These are phyloP conservation scores for Polyplosphaeria fusca DNA, from an alignment of 495 filamentous ascomycete genomes.

Conservation along the genomic window DNA sequence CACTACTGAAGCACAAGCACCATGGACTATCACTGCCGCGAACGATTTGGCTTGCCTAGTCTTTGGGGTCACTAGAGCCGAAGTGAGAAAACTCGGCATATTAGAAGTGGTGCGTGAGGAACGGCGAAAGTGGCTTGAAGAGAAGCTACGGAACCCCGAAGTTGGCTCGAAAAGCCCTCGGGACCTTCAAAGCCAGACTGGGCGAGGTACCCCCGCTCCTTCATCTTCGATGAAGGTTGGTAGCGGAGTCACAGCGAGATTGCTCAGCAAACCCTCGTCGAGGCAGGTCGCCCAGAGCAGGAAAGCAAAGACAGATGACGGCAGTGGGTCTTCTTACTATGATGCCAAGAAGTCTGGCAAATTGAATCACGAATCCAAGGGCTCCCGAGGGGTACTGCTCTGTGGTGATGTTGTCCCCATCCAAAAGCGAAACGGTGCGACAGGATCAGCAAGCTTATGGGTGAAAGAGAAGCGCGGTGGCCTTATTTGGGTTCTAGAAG, in stretches of 20 bases:
- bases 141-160: conserved; percentile 64
- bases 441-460: conserved; percentile 91
- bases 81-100: conserved; percentile 92
- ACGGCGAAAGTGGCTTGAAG: conserved; percentile 81
- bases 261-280: conserved; percentile 85
- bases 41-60: conserved; percentile 95
- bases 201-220: conserved; percentile 45
- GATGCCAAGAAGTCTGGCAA: conserved; percentile 45
- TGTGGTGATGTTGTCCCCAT: conserved; percentile 98
- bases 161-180: conserved; percentile 47
- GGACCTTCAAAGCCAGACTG: conserved; percentile 47
- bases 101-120: conserved; percentile 90
- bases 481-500: conserved; percentile 95
- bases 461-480: conserved; percentile 95
- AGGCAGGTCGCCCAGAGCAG: conserved; percentile 54
- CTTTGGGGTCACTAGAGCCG: conserved; percentile 90
- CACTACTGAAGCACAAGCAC: conserved; percentile 79
- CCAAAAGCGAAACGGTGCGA: conserved; percentile 86
- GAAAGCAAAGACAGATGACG: conserved; percentile 70
- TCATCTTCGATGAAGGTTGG: conserved; percentile 58
- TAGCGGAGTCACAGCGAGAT: conserved; percentile 77
- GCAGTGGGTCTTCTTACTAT: conserved; percentile 58
- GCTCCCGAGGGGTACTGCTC: conserved; percentile 85
- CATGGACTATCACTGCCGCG: conserved; percentile 95
- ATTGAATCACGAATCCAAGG: conserved; percentile 57